Conservation (phyloP, 2,329 filamentous ascomycete species). For the Fusarium newnesense region DNA sequence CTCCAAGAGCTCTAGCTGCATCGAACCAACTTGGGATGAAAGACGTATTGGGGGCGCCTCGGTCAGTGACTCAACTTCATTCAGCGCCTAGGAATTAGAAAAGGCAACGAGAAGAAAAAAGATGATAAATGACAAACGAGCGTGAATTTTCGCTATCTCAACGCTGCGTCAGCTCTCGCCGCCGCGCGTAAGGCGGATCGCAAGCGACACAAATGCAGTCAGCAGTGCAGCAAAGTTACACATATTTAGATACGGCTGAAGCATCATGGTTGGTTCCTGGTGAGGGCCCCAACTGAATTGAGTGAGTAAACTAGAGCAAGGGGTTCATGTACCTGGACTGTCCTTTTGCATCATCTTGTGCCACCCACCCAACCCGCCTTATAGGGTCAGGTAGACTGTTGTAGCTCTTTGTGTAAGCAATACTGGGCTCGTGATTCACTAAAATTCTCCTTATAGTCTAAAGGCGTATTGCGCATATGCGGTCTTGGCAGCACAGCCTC, state of each 20-base stretch:
- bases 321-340: background rate
- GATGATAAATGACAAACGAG: background rate
- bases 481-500: slow-evolving; percentile 3
- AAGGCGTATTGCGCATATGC: background rate
- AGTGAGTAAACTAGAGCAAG: background rate
- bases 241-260: background rate
- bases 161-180: background rate
- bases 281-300: background rate
- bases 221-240: background rate
- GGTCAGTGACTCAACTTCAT: background rate
- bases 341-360: background rate
- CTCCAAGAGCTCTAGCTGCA: background rate
- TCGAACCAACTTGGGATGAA: background rate
- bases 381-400: background rate
- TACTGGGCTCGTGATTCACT: background rate
- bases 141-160: background rate
- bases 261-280: background rate
- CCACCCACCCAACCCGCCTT: background rate
- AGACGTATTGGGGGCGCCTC: background rate
- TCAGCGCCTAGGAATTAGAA: background rate
- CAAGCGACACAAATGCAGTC: background rate
- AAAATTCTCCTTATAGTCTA: background rate
- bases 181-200: background rate
- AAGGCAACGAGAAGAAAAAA: background rate
- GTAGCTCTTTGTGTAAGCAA: background rate